Evolutionary conservation across 768 basidiomycete species (phyloP).

Genomic region (Tricholoma terreum): DNA sequence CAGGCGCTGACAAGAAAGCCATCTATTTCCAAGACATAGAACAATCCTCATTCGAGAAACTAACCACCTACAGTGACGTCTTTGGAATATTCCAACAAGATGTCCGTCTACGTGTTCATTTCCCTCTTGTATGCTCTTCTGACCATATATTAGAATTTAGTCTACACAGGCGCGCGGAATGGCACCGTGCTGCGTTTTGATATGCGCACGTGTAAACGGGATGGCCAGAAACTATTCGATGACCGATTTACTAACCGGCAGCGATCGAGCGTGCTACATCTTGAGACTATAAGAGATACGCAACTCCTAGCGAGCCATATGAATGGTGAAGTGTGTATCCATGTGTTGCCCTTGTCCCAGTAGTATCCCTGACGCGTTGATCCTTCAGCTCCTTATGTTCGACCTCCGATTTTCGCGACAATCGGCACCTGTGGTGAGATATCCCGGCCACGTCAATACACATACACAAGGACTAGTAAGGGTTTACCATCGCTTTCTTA

Average conservation of each 20-base stretch:
- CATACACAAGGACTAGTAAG: constrained; percentile 51
- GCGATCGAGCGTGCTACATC: constrained; percentile 50
- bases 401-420: constrained; percentile 58
- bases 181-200: constrained; percentile 60
- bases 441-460: constrained; percentile 58
- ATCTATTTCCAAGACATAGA: constrained; percentile 53
- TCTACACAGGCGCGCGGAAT: constrained; percentile 60
- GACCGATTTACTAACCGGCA: constrained; percentile 27
- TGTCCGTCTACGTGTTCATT: constrained; percentile 29
- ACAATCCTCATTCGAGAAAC: constrained; percentile 29
- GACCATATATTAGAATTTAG: constrained; percentile 34
- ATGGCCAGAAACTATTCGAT: constrained; percentile 39
- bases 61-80: constrained; percentile 61
- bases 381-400: constrained; percentile 50
- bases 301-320: constrained; percentile 57
- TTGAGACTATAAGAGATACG: constrained; percentile 47
- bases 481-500: constrained; percentile 4
- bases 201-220: constrained; percentile 38
- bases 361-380: background rate
- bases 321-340: constrained; percentile 51
- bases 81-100: constrained; percentile 54
- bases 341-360: background rate
- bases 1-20: constrained; percentile 54
- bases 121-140: background rate
- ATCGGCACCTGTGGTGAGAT: constrained; percentile 41